A percentile compares a stretch with the other conserved stretches of the same genome.
phyloP scores from a whole-genome alignment of 495 filamentous ascomycete genomes.

The Penicillium tannophilum region DNA sequence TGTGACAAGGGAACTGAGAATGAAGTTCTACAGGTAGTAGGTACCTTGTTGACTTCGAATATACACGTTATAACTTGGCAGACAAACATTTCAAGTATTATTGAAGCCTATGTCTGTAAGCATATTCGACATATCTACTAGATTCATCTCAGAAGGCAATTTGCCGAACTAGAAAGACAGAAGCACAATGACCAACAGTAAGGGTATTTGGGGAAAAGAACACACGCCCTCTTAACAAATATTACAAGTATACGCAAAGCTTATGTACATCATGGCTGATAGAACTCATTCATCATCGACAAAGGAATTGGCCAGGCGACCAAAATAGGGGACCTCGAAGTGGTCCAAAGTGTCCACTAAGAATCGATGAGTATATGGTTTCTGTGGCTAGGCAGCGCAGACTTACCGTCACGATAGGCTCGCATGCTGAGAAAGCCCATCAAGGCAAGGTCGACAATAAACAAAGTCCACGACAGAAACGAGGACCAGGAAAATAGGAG shows the following conservation, averaged over 20 bases:
- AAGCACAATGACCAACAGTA: not conserved
- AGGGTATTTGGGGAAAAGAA: slow-evolving; percentile 28
- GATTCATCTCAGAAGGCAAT: not conserved
- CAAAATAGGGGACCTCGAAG: slow-evolving; percentile 87
- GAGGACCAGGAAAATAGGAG: slow-evolving; percentile 81
- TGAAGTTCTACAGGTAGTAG: too few relatives aligned
- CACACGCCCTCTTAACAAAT: slow-evolving; percentile 11
- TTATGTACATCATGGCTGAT: not conserved
- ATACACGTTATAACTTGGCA: too few relatives aligned
- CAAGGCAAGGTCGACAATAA: slow-evolving; percentile 70
- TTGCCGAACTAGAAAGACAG: not conserved
- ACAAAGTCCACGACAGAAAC: slow-evolving; percentile 81
- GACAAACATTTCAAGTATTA: too few relatives aligned
- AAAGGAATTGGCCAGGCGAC: slow-evolving; percentile 77
- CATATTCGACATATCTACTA: not conserved
- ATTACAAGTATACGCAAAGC: slow-evolving; percentile 20
- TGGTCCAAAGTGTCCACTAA: slow-evolving; percentile 85
- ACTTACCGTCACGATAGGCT: slow-evolving; percentile 80
- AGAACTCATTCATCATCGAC: slow-evolving; percentile 79
- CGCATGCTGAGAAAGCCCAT: slow-evolving; percentile 76
- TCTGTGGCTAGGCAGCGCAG: not conserved
- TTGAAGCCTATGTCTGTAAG: not conserved
- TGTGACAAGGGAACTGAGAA: too few relatives aligned
- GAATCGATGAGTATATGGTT: not conserved
- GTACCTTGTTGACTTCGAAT: too few relatives aligned